Conservation (phyloP, 139 green algal genomes). For the Zygnema cylindricum region DNA sequence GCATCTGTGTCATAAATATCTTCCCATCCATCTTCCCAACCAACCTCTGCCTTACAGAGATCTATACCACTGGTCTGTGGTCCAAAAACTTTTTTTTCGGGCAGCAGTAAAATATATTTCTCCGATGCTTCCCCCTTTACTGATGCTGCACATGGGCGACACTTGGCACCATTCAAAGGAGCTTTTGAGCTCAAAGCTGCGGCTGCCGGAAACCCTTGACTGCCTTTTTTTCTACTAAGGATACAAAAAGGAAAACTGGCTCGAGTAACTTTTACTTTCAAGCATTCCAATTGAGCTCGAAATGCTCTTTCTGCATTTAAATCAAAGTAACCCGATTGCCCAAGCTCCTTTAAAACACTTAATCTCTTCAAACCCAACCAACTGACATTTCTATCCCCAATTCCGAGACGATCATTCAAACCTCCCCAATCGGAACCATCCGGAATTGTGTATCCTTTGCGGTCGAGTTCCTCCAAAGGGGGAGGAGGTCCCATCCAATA, state of each 20-base stretch:
- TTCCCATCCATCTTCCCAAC: conserved; percentile 39
- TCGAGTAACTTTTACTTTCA: conserved; percentile 24
- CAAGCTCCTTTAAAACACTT: conserved; percentile 27
- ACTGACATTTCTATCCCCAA: conserved; percentile 24
- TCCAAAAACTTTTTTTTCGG: conserved; percentile 5
- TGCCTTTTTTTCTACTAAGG: conserved; percentile 28
- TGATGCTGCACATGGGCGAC: conserved; percentile 30
- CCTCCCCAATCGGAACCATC: conserved; percentile 38
- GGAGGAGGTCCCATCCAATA: conserved; percentile 45
- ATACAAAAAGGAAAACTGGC: conserved; percentile 50
- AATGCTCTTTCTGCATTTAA: conserved; percentile 37
- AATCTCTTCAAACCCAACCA: conserved; percentile 20
- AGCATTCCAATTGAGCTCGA: conserved; percentile 29
- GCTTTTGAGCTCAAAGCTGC: background rate
- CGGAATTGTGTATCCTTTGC: conserved; percentile 27
- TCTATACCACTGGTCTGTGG: conserved; percentile 25
- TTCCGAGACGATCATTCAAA: conserved; percentile 52
- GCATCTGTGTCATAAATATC: conserved; percentile 38
- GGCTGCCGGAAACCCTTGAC: conserved; percentile 1
- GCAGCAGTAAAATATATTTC: conserved; percentile 13
- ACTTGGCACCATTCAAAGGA: conserved; percentile 55
- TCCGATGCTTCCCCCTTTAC: conserved; percentile 3
- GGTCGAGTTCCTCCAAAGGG: conserved; percentile 25
- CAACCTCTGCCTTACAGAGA: conserved; percentile 19
- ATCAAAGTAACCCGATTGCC: background rate